Base-by-base conservation (phyloP, 768 basidiomycete species). In the Tubosaeta brunneosetosa region DNA sequence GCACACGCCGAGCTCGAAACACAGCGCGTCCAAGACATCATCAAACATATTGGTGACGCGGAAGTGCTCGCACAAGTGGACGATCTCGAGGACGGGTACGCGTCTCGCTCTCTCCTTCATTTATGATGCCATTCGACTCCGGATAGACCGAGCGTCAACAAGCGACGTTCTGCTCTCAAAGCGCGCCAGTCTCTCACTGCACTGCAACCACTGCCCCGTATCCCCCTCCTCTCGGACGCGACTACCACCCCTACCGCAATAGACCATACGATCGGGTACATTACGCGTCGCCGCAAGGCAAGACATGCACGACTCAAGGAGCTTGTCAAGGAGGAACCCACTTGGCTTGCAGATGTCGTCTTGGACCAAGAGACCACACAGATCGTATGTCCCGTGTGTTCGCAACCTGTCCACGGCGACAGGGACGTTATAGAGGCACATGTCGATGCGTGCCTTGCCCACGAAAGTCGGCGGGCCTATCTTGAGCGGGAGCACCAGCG, bases 391-490 rank as follows among this genome's bases (percentile, higher is more conserved):
- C 90, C 89, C 1, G 81, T 92, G 22, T 92, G 89, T 63, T 67
- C 75, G 42, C 68, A 69, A 37, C 67, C 66, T 14, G 74, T 89
- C 1, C 71, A 68, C 43, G 89, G 88, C 1, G 88, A 89, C 60
- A 73, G 76, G 41, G 89, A 89, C 54, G 83, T 89, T 9, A 61
- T 88, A 3, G 82, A 88, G 59, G 88, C 87, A 14, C 90, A 92
- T 68, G 79, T 92, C n/a, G 86, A 92, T 60, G 75, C 86, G 7
- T 92, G 90, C 64, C 66, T 92, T 40, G 81, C 81, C 5, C 73
- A 87, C 59, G 80, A 82, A 59, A 73, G 58, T 44, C 52, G 63
- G 47, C 70, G 75, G 47, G 67, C 71, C 41, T 70, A 70, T 43
- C 68, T 72, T 45, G 66, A 72, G 36, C 61, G 63, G 33, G 56